phyloP scores from a whole-genome alignment of 805 yeast genomes.

The Myxozyma melibiosi region DNA sequence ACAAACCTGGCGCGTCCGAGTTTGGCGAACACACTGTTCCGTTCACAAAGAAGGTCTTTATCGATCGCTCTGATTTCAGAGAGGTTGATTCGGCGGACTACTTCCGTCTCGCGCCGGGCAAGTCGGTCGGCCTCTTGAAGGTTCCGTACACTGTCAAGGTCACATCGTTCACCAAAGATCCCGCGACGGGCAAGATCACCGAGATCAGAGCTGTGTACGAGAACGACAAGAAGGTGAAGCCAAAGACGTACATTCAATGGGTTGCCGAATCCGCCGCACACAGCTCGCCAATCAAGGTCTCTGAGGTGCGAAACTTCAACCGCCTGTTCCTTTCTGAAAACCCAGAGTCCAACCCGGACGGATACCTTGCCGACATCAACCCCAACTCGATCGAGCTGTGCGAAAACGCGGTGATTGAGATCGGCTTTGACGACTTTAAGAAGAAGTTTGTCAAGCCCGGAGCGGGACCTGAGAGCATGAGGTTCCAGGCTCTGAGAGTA shows the following conservation, averaged over 20 bases:
- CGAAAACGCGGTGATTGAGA: conserved; percentile 72
- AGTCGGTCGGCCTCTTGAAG: conserved; percentile 90
- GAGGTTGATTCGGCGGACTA: conserved; percentile 67
- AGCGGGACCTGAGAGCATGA: conserved; percentile 72
- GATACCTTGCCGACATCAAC: conserved; percentile 82
- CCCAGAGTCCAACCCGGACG: conserved; percentile 85
- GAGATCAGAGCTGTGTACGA: conserved; percentile 81
- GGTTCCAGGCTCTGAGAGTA: conserved; percentile 97
- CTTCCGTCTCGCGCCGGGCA: conserved; percentile 91
- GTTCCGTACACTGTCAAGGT: conserved; percentile 84
- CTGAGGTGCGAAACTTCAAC: conserved; percentile 84
- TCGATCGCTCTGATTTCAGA: conserved; percentile 87
- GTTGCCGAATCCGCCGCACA: conserved; percentile 69
- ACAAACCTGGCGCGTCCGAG: conserved; percentile 79
- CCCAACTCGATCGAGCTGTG: conserved; percentile 72
- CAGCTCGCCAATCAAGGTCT: conserved; percentile 63
- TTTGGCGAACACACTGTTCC: conserved; percentile 77
- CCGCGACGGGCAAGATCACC: conserved; percentile 58
- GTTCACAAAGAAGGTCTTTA: conserved; percentile 75
- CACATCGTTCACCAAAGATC: conserved; percentile 64
- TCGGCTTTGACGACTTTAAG: conserved; percentile 67
- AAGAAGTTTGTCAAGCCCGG: conserved; percentile 59
- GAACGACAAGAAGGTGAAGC: conserved; percentile 65
- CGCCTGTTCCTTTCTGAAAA: conserved; percentile 88
- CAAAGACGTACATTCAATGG: conserved; percentile 98